Base-by-base conservation (phyloP, 2,329 filamentous ascomycete species). In the Colletotrichum sp. region DNA sequence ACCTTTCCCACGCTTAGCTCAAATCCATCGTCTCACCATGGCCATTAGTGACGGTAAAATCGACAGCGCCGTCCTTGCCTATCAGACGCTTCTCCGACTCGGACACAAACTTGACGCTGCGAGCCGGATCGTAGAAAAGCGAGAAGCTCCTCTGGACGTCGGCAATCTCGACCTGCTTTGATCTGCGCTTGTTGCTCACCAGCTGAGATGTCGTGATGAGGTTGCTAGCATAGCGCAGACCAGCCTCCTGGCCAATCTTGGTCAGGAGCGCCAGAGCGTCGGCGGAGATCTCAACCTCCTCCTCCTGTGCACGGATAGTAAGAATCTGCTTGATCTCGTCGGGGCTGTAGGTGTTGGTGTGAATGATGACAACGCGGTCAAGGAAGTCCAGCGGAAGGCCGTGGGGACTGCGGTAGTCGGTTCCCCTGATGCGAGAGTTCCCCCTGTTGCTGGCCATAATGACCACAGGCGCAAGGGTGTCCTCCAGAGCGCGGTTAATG, bases 381-480 rank as follows among this genome's bases (percentile, higher is more conserved):
- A 99, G 90, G 86, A 99, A 98, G 86, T 99, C 97, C 62, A 99
- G 92, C 0, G 97, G 97, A 59, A 99, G 89, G 32, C 97, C 97
- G 84, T 99, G 97, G 3, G 97, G 97, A 80, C 95, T 97, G 80
- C 92, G 93, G 87, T 99, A 98, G 84, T 95, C 95, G 72, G 97
- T 99, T 75, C 97, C 97, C 36, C 97, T 93, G 82, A 99, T 98
- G 79, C 94, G 93, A 48, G 97, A 95, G 84, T 96, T 92, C 78
- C 97, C 97, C 76, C 97, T 92, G 88, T 99, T 99, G 90, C 95
- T 98, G 71, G 97, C 97, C 97, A 99, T 99, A 86, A 99, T 99
- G 84, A 99, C 96, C 79, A 99, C 96, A 52, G 97, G 97, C 2
- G 97, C 96, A 36, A 99, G 91, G 81, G 99, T 96, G 76, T 96